Evolutionary conservation across 169 alveolate genomes (phyloP).

Genomic region (Plasmodium cynomolgi): DNA sequence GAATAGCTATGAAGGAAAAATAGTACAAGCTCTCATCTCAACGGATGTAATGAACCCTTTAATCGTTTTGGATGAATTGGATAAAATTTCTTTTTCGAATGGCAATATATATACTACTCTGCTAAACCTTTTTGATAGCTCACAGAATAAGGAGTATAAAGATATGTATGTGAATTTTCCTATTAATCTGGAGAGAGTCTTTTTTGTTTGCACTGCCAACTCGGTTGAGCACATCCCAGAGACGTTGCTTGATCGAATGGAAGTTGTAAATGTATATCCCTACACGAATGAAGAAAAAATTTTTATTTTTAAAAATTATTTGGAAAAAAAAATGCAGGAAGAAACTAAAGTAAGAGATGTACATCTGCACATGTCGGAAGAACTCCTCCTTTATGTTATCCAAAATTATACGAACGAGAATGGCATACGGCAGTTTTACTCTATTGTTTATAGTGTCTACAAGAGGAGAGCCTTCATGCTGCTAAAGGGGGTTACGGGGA

Average conservation of each 20-base stretch:
- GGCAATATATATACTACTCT: conserved; percentile 91
- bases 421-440: conserved; percentile 92
- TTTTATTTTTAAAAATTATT: conserved; percentile 88
- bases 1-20: conserved; percentile 96
- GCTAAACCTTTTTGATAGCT: conserved; percentile 94
- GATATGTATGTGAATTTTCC: conserved; percentile 86
- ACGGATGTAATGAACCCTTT: conserved; percentile 91
- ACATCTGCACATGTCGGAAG: conserved; percentile 80
- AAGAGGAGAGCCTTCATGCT: conserved; percentile 90
- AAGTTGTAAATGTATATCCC: conserved; percentile 92
- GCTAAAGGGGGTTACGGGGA: conserved; percentile 81
- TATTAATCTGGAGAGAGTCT: conserved; percentile 91
- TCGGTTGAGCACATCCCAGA: conserved; percentile 92
- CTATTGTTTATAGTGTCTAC: conserved; percentile 87
- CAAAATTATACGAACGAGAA: conserved; percentile 94
- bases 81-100: conserved; percentile 87
- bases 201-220: conserved; percentile 96
- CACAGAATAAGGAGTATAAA: conserved; percentile 86
- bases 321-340: conserved; percentile 87
- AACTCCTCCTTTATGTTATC: conserved; percentile 83
- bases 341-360: conserved; percentile 85
- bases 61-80: conserved; percentile 94
- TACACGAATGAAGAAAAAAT: conserved; percentile 91
- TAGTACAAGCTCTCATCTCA: conserved; percentile 86
- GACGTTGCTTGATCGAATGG: conserved; percentile 95